Conservation (phyloP, 2,329 filamentous ascomycete genomes). For the Sporothrix brunneoviolacea region DNA sequence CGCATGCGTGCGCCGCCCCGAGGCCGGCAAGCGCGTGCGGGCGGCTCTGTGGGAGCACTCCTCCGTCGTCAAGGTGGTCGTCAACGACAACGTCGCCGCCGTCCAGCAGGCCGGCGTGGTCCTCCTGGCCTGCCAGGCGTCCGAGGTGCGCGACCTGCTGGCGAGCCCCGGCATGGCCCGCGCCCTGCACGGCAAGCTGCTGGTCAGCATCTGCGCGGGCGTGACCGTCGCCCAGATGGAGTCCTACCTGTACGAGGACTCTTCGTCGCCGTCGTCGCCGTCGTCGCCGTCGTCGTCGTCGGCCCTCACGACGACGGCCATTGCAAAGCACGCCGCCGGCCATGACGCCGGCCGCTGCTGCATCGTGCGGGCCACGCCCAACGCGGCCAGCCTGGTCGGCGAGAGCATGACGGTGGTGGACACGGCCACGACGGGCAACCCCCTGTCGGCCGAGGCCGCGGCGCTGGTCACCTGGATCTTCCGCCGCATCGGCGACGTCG, state of each 20-base stretch:
- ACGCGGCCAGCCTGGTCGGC: constrained; percentile 70
- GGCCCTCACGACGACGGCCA: background rate
- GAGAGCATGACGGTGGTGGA: constrained; percentile 80
- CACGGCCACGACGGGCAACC: constrained; percentile 38
- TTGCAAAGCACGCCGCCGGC: background rate
- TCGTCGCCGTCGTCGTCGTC: background rate
- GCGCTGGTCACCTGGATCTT: constrained; percentile 70
- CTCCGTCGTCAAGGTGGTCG: constrained; percentile 56
- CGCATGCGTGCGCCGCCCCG: constrained; percentile 67
- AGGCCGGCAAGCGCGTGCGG: constrained; percentile 63
- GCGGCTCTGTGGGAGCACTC: constrained; percentile 58
- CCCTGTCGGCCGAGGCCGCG: constrained; percentile 47
- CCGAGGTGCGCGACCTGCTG: constrained; percentile 64
- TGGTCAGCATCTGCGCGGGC: constrained; percentile 77
- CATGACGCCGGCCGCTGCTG: constrained; percentile 46
- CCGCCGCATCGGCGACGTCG: constrained; percentile 61
- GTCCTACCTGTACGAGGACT: constrained; percentile 52
- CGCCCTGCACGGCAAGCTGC: constrained; percentile 66
- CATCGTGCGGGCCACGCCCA: constrained; percentile 76
- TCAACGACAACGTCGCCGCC: constrained; percentile 64
- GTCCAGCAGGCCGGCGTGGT: constrained; percentile 64
- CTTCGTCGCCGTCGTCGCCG: constrained; percentile 23
- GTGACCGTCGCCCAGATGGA: constrained; percentile 65
- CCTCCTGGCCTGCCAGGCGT: constrained; percentile 74
- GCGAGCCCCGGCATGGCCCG: constrained; percentile 60